Evolutionary conservation across 139 green algal genomes (phyloP).

Genomic region (Nannochloris sp.): DNA sequence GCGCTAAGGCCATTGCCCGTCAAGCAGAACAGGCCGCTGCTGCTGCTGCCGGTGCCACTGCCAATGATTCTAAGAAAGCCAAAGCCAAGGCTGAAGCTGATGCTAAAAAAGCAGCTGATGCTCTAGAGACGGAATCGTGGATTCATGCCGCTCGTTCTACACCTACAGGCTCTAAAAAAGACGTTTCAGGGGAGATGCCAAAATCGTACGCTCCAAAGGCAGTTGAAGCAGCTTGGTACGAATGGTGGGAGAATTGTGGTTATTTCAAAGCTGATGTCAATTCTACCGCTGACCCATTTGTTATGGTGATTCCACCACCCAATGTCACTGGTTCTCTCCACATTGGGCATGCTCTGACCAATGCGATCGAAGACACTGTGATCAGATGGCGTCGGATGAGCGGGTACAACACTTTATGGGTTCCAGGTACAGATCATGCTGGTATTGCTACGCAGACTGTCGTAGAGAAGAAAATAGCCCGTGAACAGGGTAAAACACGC

Average conservation of each 20-base stretch:
- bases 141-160: constrained; percentile 49
- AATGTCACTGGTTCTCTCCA: constrained; percentile 98
- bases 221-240: constrained; percentile 64
- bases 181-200: constrained; percentile 55
- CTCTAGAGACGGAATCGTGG: constrained; percentile 49
- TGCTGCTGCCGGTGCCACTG: constrained; percentile 17
- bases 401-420: constrained; percentile 90
- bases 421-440: constrained; percentile 95
- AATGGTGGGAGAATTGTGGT: constrained; percentile 82
- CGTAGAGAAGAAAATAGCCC: constrained; percentile 93
- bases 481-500: constrained; percentile 65
- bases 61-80: constrained; percentile 54
- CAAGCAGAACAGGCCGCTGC: constrained; percentile 15
- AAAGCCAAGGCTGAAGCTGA: constrained; percentile 71
- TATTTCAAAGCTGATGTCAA: constrained; percentile 85
- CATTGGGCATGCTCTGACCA: constrained; percentile 86
- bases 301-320: constrained; percentile 96
- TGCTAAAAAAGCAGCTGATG: constrained; percentile 73
- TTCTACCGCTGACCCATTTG: constrained; percentile 55
- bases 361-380: constrained; percentile 27
- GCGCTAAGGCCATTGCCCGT: constrained; percentile 58
- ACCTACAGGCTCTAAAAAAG: constrained; percentile 82
- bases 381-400: constrained; percentile 90
- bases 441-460: constrained; percentile 90
- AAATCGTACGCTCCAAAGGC: constrained; percentile 79